phyloP scores from a whole-genome alignment of 345 rosid genomes.

The Lepidium africanum region DNA sequence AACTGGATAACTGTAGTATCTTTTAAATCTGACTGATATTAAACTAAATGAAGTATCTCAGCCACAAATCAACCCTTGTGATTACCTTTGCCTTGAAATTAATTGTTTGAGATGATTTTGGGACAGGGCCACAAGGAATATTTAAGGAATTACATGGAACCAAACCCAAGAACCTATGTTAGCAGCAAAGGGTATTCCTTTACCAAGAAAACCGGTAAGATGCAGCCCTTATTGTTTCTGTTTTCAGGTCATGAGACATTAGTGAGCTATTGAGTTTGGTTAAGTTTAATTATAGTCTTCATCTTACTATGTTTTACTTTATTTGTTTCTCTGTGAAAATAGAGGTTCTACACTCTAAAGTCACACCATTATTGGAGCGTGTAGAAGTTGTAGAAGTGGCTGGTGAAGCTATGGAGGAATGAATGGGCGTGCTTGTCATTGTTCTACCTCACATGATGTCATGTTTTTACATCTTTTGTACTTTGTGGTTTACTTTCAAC shows the following conservation, averaged over 20 bases:
- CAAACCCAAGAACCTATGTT: conserved; percentile 68
- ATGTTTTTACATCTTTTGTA: not conserved
- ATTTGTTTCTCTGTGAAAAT: conserved; percentile 17
- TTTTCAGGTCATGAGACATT: not conserved
- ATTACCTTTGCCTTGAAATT: not conserved
- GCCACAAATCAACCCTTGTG: not conserved
- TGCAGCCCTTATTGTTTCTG: not conserved
- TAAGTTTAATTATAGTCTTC: not conserved
- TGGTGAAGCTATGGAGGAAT: conserved; percentile 77
- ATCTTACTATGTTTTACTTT: not conserved
- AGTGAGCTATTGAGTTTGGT: not conserved
- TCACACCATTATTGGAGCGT: conserved; percentile 46
- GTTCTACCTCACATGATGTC: not conserved
- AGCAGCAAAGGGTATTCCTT: conserved; percentile 55
- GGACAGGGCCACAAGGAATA: conserved; percentile 66
- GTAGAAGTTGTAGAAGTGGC: conserved; percentile 41
- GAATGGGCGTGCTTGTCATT: not conserved
- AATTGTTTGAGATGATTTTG: not conserved
- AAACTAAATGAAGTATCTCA: not conserved
- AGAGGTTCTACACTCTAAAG: conserved; percentile 66
- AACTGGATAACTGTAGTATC: not conserved
- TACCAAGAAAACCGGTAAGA: conserved; percentile 62
- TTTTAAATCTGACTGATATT: not conserved
- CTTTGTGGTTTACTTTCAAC: not conserved
- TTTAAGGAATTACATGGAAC: conserved; percentile 66